Percentiles rank a stretch among this genome's conserved stretches.
Evolutionary conservation across 2,329 filamentous ascomycete genomes (phyloP).

Genomic region (Ophiocordyceps camponoti-rufipedis): DNA sequence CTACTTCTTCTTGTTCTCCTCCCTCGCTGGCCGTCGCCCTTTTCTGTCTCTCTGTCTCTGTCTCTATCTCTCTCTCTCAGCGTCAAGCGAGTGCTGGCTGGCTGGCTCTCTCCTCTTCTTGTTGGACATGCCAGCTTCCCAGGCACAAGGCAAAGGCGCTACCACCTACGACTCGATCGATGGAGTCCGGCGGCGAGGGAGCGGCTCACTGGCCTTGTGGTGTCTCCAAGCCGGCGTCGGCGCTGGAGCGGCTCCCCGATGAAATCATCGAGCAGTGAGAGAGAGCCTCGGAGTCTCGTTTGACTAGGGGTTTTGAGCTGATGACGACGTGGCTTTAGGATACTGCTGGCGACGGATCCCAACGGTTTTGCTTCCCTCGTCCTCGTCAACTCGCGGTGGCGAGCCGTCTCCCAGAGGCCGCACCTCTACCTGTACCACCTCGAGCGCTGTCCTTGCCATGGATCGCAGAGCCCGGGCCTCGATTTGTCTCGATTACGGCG

Average conservation of each 20-base stretch:
- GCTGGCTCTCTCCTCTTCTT: not conserved
- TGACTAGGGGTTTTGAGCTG: not conserved
- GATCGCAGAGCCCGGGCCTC: constrained; percentile 25
- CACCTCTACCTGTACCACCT: constrained; percentile 47
- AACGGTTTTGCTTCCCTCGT: constrained; percentile 49
- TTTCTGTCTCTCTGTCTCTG: no score
- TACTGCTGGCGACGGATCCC: constrained; percentile 39
- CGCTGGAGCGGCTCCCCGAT: constrained; percentile 41
- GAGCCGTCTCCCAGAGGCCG: constrained; percentile 41
- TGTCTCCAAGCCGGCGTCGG: not conserved
- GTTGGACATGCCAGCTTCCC: not conserved
- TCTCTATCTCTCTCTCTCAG: no score
- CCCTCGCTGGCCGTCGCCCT: not conserved
- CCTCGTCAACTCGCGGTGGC: constrained; percentile 47
- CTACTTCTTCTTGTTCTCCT: not conserved
- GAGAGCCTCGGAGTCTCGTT: not conserved
- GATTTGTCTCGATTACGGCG: constrained; percentile 43
- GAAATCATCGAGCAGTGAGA: constrained; percentile 54
- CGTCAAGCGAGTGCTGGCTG: no score
- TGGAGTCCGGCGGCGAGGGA: no score
- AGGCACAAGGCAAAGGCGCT: no score
- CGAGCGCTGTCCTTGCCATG: constrained; percentile 39
- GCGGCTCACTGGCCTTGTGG: no score
- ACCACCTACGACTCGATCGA: no score
- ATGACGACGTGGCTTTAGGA: constrained; percentile 20